Conservation (phyloP, 495 filamentous ascomycete species). For the Patellaria atrata region DNA sequence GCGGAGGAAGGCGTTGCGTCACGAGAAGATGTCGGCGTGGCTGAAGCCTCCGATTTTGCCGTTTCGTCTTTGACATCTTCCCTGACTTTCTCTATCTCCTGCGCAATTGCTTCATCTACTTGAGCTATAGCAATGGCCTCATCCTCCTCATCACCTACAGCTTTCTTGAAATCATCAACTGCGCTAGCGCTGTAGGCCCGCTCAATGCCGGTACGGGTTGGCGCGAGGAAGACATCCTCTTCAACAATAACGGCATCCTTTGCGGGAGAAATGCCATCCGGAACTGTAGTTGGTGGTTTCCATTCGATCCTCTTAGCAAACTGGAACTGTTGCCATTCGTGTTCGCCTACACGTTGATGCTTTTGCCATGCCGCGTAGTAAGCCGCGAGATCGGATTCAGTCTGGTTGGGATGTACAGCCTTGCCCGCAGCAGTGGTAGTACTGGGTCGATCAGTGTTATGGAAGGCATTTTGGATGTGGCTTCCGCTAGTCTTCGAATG, state of each 20-base stretch:
- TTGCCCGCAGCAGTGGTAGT: conserved; percentile 31
- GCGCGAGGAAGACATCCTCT: conserved; percentile 31
- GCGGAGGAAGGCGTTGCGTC: conserved; percentile 53
- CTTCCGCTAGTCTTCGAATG: conserved; percentile 45
- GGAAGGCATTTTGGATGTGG: conserved; percentile 62
- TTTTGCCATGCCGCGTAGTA: conserved; percentile 84
- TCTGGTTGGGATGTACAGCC: conserved; percentile 19
- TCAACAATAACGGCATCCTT: conserved; percentile 34
- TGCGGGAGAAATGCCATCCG: conserved; percentile 36
- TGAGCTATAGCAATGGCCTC: conserved; percentile 41
- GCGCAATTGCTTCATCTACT: conserved; percentile 49
- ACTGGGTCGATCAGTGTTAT: conserved; percentile 31
- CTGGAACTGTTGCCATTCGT: conserved; percentile 85
- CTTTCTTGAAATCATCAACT: conserved; percentile 46
- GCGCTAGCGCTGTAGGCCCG: conserved; percentile 36
- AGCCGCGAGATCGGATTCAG: conserved; percentile 45
- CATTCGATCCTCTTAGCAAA: conserved; percentile 75
- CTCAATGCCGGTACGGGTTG: conserved; percentile 30
- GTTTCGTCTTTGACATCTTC: conserved; percentile 23
- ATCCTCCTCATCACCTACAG: conserved; percentile 32
- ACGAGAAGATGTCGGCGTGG: conserved; percentile 56
- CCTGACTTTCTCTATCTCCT: conserved; percentile 35
- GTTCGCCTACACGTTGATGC: conserved; percentile 52
- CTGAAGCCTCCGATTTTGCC: conserved; percentile 44
- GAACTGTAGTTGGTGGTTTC: conserved; percentile 43